These are phyloP conservation scores for Capsella rubella DNA, from an alignment of 441 rosid species.

Conservation along the genomic window DNA sequence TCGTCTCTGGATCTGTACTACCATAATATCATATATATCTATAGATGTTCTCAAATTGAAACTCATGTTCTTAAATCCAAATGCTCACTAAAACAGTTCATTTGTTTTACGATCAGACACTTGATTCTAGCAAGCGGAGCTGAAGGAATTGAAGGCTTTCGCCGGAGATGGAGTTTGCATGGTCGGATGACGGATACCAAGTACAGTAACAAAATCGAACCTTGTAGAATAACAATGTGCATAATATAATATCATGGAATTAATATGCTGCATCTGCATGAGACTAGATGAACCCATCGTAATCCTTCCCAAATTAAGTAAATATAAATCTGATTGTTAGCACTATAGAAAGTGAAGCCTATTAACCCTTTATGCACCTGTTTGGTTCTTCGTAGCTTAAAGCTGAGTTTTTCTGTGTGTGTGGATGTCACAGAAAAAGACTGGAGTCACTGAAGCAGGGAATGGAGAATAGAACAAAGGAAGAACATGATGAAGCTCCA, in stretches of 20 bases:
- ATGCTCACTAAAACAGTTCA: slow-evolving; percentile 1
- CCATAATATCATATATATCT: neutral
- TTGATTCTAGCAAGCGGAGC: slow-evolving; percentile 91
- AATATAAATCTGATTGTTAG: neutral
- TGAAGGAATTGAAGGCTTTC: slow-evolving; percentile 92
- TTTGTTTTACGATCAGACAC: slow-evolving; percentile 55
- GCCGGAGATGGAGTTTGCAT: slow-evolving; percentile 94
- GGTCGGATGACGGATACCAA: slow-evolving; percentile 87
- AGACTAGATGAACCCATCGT: slow-evolving; percentile 7
- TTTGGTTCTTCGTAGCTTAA: neutral
- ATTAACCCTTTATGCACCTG: neutral
- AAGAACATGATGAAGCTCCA: slow-evolving; percentile 43
- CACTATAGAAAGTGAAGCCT: neutral
- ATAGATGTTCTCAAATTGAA: neutral
- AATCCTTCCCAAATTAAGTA: too few species aligned
- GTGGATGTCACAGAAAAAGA: slow-evolving; percentile 59
- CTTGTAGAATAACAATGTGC: neutral
- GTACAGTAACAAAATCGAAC: slow-evolving; percentile 51
- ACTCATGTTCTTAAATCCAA: neutral
- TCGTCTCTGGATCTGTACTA: neutral
- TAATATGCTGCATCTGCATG: slow-evolving; percentile 12
- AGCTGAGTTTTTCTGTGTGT: neutral
- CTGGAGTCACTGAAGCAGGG: slow-evolving; percentile 78
- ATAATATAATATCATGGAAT: neutral
- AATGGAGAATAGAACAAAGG: slow-evolving; percentile 59